phyloP scores from a whole-genome alignment of 2,329 filamentous ascomycete species.

The Diaporthe longicolla region DNA sequence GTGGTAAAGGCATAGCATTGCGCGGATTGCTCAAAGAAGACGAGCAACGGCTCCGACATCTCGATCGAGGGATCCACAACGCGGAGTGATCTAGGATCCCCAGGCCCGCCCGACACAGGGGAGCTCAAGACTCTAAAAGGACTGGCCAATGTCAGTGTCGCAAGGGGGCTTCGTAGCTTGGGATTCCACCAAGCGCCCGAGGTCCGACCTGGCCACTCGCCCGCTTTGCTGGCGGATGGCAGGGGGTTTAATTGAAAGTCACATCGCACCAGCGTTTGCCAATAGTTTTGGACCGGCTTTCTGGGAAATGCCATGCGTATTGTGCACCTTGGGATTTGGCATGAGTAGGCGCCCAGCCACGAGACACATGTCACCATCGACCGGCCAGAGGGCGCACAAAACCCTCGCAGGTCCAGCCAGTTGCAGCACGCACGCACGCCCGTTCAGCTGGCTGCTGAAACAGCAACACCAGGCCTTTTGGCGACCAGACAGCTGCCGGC shows the following conservation, averaged over 20 bases:
- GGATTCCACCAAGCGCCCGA: slow-evolving; percentile 11
- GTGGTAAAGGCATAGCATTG: slow-evolving; percentile 4
- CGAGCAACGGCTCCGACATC: slow-evolving; percentile 8
- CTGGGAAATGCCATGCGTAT: slow-evolving; percentile 19
- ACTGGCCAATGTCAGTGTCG: slow-evolving; percentile 31
- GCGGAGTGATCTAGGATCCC: slow-evolving; percentile 22
- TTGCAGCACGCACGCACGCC: neutral
- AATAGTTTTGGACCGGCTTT: slow-evolving; percentile 31
- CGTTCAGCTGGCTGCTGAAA: neutral
- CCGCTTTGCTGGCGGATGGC: slow-evolving; percentile 11
- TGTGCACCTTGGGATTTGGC: neutral
- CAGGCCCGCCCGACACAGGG: slow-evolving; percentile 36
- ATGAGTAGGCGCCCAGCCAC: slow-evolving; percentile 29
- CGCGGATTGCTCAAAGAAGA: slow-evolving; percentile 5
- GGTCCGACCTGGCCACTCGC: slow-evolving; percentile 26
- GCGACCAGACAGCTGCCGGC: slow-evolving; percentile 15
- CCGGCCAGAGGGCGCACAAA: neutral
- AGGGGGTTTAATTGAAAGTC: slow-evolving; percentile 41
- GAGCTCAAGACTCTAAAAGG: slow-evolving; percentile 1
- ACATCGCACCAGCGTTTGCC: slow-evolving; percentile 33
- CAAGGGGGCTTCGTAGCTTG: slow-evolving; percentile 18
- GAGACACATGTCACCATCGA: slow-evolving; percentile 17
- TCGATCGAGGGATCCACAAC: slow-evolving; percentile 28
- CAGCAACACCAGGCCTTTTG: neutral
- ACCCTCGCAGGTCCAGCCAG: neutral